A percentile compares a stretch with the other conserved stretches of the same genome.
Conservation (phyloP, 108 stramenopile species). For the Ochromonas danica region DNA sequence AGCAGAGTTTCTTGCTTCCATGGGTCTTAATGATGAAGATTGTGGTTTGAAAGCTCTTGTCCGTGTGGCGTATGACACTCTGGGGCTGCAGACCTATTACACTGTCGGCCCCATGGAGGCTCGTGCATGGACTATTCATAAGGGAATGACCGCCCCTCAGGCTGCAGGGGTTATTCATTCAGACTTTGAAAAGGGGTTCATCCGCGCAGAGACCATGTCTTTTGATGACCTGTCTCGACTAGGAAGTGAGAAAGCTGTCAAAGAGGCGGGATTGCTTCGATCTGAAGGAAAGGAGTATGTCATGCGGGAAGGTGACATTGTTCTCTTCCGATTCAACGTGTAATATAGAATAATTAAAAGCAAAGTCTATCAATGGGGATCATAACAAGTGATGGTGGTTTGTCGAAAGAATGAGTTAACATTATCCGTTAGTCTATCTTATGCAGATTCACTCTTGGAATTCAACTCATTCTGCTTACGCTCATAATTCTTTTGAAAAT, state of each 20-base stretch:
- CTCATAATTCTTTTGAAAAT: background rate
- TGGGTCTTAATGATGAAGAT: conserved; percentile 65
- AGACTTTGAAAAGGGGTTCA: conserved; percentile 97
- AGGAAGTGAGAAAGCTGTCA: conserved; percentile 84
- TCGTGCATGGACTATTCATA: conserved; percentile 90
- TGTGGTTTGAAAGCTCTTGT: conserved; percentile 86
- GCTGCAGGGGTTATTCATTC: conserved; percentile 90
- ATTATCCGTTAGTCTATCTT: too few relatives aligned
- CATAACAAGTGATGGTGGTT: too few relatives aligned
- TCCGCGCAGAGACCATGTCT: conserved; percentile 91
- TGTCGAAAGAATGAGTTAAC: too few relatives aligned
- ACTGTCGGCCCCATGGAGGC: conserved; percentile 92
- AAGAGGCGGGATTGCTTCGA: conserved; percentile 79
- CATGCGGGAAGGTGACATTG: conserved; percentile 94
- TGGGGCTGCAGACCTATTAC: conserved; percentile 90
- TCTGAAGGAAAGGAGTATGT: conserved; percentile 98
- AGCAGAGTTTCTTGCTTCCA: conserved; percentile 77
- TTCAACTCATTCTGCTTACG: background rate
- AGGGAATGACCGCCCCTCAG: conserved; percentile 85
- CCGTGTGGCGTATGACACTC: conserved; percentile 67
- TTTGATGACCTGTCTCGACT: conserved; percentile 82
- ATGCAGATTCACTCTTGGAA: too few relatives aligned
- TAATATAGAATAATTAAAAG: too few relatives aligned
- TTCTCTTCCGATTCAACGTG: conserved; percentile 96
- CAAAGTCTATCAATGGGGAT: too few relatives aligned